Base-by-base conservation (phyloP, 2,329 filamentous ascomycete species). In the Macroventuria anomochaeta region DNA sequence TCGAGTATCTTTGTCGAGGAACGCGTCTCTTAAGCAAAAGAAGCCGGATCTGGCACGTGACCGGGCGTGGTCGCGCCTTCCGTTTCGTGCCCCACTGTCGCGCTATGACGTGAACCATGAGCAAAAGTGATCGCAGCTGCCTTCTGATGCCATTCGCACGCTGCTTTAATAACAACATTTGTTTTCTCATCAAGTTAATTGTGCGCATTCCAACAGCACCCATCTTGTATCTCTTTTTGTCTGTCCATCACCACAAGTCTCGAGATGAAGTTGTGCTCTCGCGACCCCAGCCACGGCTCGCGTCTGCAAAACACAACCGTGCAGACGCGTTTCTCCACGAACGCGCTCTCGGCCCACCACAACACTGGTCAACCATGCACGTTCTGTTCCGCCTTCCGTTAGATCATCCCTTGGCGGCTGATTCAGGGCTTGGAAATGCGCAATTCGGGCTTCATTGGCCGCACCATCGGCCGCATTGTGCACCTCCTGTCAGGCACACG, bases 261-360 rank as follows among this genome's bases (percentile, higher is more conserved):
- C 31, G 34, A 18, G 11, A 43, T 44, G 28, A 54, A 46, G 44
- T 52, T 48, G 46, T 43, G 36, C 40, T 18, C 26, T 61, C 61
- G 53, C 61, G 61, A 20, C 41, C 52, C 68, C 67, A 71, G 64
- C 68, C 69, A 63, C 65, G 53, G 26, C 56, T 55, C 60, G 55
- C 60, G 46, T 59, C 57, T 44, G 42, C 46, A 40, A 62, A 62
- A 63, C 53, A 55, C 23, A 61, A 67, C 64, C 61, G 63, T 65
- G 63, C 62, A 50, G 51, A 56, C 68, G 69, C 69, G 69, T 57
- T 62, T 50, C 58, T 58, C 48, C 37, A 46, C 58, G 53, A 60
- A 71, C 69, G 67, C 69, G 69, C 62, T 58, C 41, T 57, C 44
- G 57, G 47, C 59, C 68, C 67, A 71, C 68, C 64, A 69, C 57